Conservation (phyloP, 2,329 filamentous ascomycete species). For the Ophiocordyceps camponoti-saundersi region DNA sequence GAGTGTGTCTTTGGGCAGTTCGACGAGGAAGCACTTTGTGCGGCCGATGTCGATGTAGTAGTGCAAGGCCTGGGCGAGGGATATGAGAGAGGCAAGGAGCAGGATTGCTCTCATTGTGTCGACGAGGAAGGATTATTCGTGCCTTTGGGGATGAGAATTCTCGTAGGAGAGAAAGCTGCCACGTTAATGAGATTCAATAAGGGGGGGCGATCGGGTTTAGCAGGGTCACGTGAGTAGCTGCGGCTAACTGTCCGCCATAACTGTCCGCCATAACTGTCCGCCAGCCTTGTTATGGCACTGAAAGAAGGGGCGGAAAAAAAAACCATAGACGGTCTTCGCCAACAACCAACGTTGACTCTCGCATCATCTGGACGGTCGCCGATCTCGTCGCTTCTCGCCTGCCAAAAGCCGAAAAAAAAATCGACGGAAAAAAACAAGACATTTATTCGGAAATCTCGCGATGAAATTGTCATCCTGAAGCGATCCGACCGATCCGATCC, state of each 20-base stretch:
- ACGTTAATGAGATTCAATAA: conserved; percentile 26
- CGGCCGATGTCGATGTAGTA: conserved; percentile 81
- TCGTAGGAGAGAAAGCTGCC: conserved; percentile 25
- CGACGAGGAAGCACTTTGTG: conserved; percentile 96
- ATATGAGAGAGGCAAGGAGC: conserved; percentile 47
- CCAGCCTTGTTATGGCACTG: too few relatives aligned
- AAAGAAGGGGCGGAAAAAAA: too few relatives aligned
- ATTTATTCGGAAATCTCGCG: neutral
- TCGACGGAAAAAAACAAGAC: neutral
- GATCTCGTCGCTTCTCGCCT: neutral
- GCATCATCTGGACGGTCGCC: too few relatives aligned
- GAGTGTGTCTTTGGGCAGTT: conserved; percentile 90
- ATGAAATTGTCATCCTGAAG: neutral
- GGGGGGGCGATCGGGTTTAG: conserved; percentile 10
- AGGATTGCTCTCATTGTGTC: conserved; percentile 41
- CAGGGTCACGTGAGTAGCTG: too few relatives aligned
- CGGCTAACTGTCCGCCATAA: too few relatives aligned
- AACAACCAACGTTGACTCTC: too few relatives aligned
- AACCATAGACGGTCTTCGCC: too few relatives aligned
- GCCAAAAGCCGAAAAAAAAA: neutral
- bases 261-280: too few relatives aligned
- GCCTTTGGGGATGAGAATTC: neutral
- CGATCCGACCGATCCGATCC: neutral
- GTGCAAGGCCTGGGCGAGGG: conserved; percentile 66
- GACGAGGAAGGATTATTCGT: neutral